Conservation (phyloP, 306 rosid species). For the Malus domestica region ASM211411v1 NC_041797.1:15636001-15636500, state of each 20-base stretch:
- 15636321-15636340: slow-evolving; percentile 82
- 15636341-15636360: slow-evolving; percentile 80
- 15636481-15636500: slow-evolving; percentile 4
- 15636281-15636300: slow-evolving; percentile 44
- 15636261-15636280: slow-evolving; percentile 55
- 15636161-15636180: too few species aligned
- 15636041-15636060: too few species aligned
- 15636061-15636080: too few species aligned
- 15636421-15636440: slow-evolving; percentile 61
- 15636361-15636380: slow-evolving; percentile 45
- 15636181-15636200: too few species aligned
- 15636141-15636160: too few species aligned
- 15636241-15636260: slow-evolving; percentile 75
- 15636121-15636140: too few species aligned
- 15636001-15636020: too few species aligned
- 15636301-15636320: slow-evolving; percentile 51
- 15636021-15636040: too few species aligned
- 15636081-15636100: too few species aligned
- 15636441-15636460: slow-evolving; percentile 39
- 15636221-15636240: too few species aligned
- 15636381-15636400: slow-evolving; percentile 70
- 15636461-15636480: neutral
- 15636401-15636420: slow-evolving; percentile 69
- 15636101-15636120: too few species aligned
- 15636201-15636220: too few species aligned